Percentiles rank a stretch among this genome's conserved stretches.
These are phyloP conservation scores for Fusarium nelsonii DNA, from an alignment of 2,329 filamentous ascomycete genomes.

Conservation along the genomic window DNA sequence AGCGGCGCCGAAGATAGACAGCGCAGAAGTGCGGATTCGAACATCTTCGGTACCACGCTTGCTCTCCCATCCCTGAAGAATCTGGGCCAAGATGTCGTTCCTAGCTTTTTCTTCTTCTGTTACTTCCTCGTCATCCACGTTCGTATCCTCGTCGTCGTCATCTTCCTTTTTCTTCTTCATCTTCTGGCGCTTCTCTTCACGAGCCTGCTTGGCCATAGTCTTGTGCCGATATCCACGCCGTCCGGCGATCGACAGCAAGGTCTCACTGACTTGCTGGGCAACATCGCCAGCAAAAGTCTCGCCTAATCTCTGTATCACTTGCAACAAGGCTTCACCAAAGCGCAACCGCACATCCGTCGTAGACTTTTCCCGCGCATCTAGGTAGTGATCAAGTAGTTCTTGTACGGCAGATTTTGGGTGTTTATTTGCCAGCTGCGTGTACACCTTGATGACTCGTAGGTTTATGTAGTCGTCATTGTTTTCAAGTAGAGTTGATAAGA, in stretches of 20 bases:
- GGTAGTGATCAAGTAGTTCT: constrained; percentile 75
- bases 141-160: constrained; percentile 59
- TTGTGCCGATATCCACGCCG: constrained; percentile 72
- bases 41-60: constrained; percentile 76
- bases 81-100: constrained; percentile 66
- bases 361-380: constrained; percentile 71
- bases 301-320: constrained; percentile 72
- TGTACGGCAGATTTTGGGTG: constrained; percentile 72
- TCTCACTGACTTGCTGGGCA: constrained; percentile 66
- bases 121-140: constrained; percentile 63
- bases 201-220: constrained; percentile 67
- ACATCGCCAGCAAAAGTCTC: constrained; percentile 67
- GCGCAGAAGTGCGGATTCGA: constrained; percentile 75
- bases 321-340: constrained; percentile 75
- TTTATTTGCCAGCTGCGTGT: constrained; percentile 70
- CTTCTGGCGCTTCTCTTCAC: constrained; percentile 62
- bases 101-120: constrained; percentile 59
- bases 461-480: constrained; percentile 80
- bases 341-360: constrained; percentile 73
- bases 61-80: constrained; percentile 76
- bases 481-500: constrained; percentile 73
- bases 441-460: constrained; percentile 73
- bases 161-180: constrained; percentile 61
- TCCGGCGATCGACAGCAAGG: constrained; percentile 72
- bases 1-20: constrained; percentile 72